A percentile compares a stretch with the other conserved stretches of the same genome.
Evolutionary conservation across 805 yeast genomes (phyloP).

Genomic region (Saccharomycopsis selenospora): DNA sequence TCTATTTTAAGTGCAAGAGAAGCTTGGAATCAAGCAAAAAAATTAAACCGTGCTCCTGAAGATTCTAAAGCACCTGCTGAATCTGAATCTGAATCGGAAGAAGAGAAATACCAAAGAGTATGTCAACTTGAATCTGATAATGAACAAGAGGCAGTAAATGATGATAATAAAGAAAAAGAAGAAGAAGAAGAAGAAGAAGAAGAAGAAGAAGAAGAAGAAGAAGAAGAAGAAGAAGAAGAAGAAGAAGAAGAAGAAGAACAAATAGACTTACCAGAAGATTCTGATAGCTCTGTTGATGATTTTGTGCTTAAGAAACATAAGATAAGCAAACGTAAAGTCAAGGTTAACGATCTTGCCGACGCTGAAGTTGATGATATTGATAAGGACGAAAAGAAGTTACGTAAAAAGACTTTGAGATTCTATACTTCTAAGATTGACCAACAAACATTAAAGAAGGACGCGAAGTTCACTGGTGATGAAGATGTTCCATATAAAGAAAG

Average conservation of each 20-base stretch:
- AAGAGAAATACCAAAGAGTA: conserved; percentile 21
- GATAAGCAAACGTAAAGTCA: conserved; percentile 34
- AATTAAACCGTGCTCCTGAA: no score
- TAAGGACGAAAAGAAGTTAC: conserved; percentile 72
- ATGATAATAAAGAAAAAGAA: conserved; percentile 27
- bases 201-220: conserved; percentile 25
- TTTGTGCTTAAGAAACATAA: conserved; percentile 39
- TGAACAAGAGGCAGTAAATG: conserved; percentile 25
- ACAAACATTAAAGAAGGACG: conserved; percentile 54
- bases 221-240: conserved; percentile 18
- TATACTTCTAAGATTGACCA: conserved; percentile 96
- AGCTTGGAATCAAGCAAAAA: conserved; percentile 79
- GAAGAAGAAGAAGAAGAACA: conserved; percentile 23
- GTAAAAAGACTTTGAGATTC: conserved; percentile 81
- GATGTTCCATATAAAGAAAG: conserved; percentile 92
- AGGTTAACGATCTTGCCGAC: conserved; percentile 54
- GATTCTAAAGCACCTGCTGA: conserved; percentile 23
- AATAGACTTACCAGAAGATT: conserved; percentile 24
- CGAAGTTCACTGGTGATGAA: conserved; percentile 67
- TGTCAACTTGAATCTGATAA: no score
- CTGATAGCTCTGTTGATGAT: conserved; percentile 23
- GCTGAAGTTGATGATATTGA: conserved; percentile 73
- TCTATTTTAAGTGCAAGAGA: conserved; percentile 75
- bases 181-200: conserved; percentile 27
- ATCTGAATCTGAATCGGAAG: conserved; percentile 23